phyloP scores from a whole-genome alignment of 768 basidiomycete species.

The Asterophora lycoperdoides region DNA sequence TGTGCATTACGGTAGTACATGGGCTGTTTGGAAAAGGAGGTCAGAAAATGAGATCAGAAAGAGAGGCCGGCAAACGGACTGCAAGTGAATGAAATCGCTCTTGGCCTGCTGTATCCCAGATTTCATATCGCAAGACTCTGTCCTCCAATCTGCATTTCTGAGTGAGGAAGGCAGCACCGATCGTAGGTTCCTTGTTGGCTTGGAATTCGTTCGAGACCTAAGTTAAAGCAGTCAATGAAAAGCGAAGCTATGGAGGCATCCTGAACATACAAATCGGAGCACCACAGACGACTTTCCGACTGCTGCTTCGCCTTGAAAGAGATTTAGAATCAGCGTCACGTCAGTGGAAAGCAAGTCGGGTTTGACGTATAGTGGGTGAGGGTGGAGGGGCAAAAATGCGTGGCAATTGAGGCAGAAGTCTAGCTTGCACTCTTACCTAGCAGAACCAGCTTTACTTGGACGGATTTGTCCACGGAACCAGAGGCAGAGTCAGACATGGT shows the following conservation, averaged over 20 bases:
- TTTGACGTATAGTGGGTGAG: slow-evolving; percentile 4
- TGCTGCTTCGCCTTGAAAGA: slow-evolving; percentile 83
- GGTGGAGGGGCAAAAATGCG: not conserved
- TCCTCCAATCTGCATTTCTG: slow-evolving; percentile 96
- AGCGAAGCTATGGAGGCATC: not conserved
- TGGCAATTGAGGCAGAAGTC: slow-evolving; percentile 4
- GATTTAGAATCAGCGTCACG: slow-evolving; percentile 10
- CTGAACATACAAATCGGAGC: slow-evolving; percentile 78
- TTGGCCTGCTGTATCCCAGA: slow-evolving; percentile 95
- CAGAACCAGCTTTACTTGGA: slow-evolving; percentile 96
- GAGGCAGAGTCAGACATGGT: slow-evolving; percentile 74
- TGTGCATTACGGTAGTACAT: slow-evolving; percentile 99
- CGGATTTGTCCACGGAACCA: slow-evolving; percentile 78
- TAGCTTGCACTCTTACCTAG: slow-evolving; percentile 58
- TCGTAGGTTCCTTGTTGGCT: slow-evolving; percentile 97
- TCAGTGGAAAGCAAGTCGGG: not conserved
- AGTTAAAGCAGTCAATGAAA: slow-evolving; percentile 14
- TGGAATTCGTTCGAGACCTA: slow-evolving; percentile 98
- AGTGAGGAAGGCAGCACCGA: slow-evolving; percentile 93
- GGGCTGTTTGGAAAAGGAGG: slow-evolving; percentile 47
- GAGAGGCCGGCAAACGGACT: slow-evolving; percentile 41
- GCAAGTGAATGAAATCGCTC: slow-evolving; percentile 98
- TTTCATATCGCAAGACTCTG: slow-evolving; percentile 89
- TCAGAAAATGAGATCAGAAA: slow-evolving; percentile 11
- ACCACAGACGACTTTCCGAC: slow-evolving; percentile 99